phyloP scores from a whole-genome alignment of 768 basidiomycete genomes.

The Kwoniella bestiolae region DNA sequence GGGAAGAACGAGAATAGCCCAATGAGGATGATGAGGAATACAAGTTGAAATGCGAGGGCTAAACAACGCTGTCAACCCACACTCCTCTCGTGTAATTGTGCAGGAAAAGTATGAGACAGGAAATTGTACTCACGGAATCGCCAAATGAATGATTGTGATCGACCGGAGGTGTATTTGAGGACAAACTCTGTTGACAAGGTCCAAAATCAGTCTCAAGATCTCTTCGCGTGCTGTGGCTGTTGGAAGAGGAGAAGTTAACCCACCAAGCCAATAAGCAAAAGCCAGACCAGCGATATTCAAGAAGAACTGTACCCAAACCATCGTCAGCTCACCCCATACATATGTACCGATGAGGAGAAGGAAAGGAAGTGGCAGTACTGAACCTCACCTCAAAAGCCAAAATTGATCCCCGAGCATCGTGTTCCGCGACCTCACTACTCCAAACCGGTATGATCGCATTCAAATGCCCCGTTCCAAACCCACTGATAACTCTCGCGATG shows the following conservation, averaged over 20 bases:
- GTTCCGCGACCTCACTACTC: slow-evolving; percentile 38
- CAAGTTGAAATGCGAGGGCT: slow-evolving; percentile 45
- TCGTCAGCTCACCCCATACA: too few relatives aligned
- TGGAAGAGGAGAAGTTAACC: background rate
- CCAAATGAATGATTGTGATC: slow-evolving; percentile 29
- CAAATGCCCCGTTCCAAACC: slow-evolving; percentile 36
- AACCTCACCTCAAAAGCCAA: slow-evolving; percentile 42
- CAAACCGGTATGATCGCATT: slow-evolving; percentile 51
- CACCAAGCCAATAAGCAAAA: slow-evolving; percentile 42
- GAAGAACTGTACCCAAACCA: background rate
- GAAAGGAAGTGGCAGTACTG: too few relatives aligned
- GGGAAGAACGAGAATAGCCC: slow-evolving; percentile 33
- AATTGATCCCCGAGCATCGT: slow-evolving; percentile 37
- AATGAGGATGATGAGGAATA: slow-evolving; percentile 38
- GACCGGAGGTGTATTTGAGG: slow-evolving; percentile 19
- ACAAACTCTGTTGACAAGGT: slow-evolving; percentile 21
- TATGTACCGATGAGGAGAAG: too few relatives aligned
- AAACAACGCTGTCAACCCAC: too few relatives aligned
- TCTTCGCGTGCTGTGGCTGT: too few relatives aligned
- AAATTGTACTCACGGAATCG: slow-evolving; percentile 26
- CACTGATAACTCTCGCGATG: slow-evolving; percentile 35
- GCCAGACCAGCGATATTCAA: slow-evolving; percentile 25
- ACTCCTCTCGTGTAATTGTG: too few relatives aligned
- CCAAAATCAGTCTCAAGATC: too few relatives aligned
- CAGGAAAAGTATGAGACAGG: background rate